phyloP scores from a whole-genome alignment of 441 rosid species.

The Macaranga tanarius region DNA sequence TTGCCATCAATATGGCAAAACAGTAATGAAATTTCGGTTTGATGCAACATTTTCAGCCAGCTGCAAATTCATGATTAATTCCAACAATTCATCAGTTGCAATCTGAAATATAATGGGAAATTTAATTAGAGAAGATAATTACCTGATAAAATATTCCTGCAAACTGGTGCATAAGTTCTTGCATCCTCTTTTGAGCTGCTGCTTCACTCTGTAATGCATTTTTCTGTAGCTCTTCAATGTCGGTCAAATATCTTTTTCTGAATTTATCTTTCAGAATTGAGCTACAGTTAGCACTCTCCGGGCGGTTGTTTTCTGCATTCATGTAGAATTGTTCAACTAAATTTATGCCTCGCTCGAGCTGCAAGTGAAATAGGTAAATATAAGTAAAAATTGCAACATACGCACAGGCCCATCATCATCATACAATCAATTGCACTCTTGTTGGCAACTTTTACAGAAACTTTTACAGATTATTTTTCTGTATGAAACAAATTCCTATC shows the following conservation, averaged over 20 bases:
- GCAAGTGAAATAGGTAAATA: slow-evolving; percentile 26
- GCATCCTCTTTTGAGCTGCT: slow-evolving; percentile 79
- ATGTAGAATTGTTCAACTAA: slow-evolving; percentile 65
- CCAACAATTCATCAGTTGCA: background rate
- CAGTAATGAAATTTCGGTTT: too few relatives aligned
- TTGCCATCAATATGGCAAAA: too few relatives aligned
- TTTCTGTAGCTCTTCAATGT: slow-evolving; percentile 56
- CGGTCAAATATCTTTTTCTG: slow-evolving; percentile 50
- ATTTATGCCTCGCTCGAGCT: slow-evolving; percentile 70
- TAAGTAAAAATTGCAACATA: background rate
- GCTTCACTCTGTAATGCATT: slow-evolving; percentile 57
- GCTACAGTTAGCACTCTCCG: slow-evolving; percentile 41
- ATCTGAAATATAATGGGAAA: too few relatives aligned
- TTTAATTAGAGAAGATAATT: too few relatives aligned
- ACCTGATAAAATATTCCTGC: slow-evolving; percentile 62
- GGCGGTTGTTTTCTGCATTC: slow-evolving; percentile 42
- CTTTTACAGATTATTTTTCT: too few relatives aligned
- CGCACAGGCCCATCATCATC: background rate
- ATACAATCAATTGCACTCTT: background rate
- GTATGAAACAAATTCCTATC: background rate
- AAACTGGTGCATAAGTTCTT: slow-evolving; percentile 78
- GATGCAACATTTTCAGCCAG: too few relatives aligned
- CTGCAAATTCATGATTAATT: background rate
- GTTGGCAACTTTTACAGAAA: too few relatives aligned
- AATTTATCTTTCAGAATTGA: slow-evolving; percentile 54